Conservation (phyloP, 331 rosid genomes). For the Malus hybrid region DNA sequence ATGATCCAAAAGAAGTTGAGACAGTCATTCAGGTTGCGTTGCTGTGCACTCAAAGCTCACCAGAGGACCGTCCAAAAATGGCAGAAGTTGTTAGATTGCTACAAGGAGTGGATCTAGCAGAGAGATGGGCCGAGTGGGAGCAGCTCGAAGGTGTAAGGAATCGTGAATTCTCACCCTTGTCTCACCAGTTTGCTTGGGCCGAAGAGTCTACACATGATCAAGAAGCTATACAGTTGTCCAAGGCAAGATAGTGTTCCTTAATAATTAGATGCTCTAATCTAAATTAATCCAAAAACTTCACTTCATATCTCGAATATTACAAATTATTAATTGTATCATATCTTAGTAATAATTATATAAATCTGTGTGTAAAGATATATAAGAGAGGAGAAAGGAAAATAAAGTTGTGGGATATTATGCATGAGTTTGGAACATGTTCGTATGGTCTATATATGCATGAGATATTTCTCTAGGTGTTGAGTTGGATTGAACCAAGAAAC, state of each 20-base stretch:
- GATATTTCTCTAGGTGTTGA: too few relatives aligned
- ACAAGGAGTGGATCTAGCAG: constrained; percentile 63
- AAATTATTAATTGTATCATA: neutral
- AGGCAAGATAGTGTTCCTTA: constrained; percentile 42
- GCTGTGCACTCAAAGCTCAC: constrained; percentile 73
- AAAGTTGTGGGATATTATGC: neutral
- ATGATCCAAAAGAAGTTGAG: constrained; percentile 62
- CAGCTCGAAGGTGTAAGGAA: constrained; percentile 55
- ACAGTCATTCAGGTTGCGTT: constrained; percentile 69
- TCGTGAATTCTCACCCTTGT: constrained; percentile 37
- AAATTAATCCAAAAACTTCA: neutral
- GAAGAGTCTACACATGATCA: constrained; percentile 80
- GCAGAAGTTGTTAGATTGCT: constrained; percentile 64
- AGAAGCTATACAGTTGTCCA: constrained; percentile 85
- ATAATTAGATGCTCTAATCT: neutral
- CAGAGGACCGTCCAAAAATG: constrained; percentile 85
- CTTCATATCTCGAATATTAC: neutral
- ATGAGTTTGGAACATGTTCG: too few relatives aligned
- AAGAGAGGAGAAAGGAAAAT: neutral
- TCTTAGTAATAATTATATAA: neutral
- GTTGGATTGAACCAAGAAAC: too few relatives aligned
- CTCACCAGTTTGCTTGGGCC: constrained; percentile 72
- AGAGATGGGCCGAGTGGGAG: constrained; percentile 91
- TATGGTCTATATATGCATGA: too few relatives aligned
- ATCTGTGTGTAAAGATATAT: neutral